Percentiles rank a stretch among this genome's conserved stretches.
These are phyloP conservation scores for Ottelia alismoides DNA, from an alignment of 106 monocot species.

Conservation along the genomic window DNA sequence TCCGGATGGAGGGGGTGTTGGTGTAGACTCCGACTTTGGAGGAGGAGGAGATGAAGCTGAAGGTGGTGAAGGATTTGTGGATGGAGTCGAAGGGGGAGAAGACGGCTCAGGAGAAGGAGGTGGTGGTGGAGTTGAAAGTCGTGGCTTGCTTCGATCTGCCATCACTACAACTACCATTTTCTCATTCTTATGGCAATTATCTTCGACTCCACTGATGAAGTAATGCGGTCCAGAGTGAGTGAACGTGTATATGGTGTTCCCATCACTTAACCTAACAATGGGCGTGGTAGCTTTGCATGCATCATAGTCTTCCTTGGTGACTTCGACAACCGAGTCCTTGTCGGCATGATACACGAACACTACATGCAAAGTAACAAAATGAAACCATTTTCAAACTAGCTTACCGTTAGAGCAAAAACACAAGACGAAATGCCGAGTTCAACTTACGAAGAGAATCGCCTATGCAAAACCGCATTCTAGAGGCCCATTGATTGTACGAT, in stretches of 20 bases:
- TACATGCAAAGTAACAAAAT: constrained; percentile 2
- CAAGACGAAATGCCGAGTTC: not conserved
- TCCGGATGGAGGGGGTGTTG: too few relatives aligned
- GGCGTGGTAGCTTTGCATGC: constrained; percentile 62
- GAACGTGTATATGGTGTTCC: constrained; percentile 18
- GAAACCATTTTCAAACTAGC: not conserved
- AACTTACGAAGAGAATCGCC: constrained; percentile 52
- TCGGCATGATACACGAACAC: constrained; percentile 46
- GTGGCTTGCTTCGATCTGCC: constrained; percentile 21
- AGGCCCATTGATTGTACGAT: constrained; percentile 68
- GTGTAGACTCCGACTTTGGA: too few relatives aligned
- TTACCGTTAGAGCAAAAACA: not conserved
- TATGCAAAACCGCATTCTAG: constrained; percentile 44
- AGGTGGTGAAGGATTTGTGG: too few relatives aligned
- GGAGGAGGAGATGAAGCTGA: too few relatives aligned
- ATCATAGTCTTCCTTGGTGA: constrained; percentile 45
- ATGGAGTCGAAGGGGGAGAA: too few relatives aligned
- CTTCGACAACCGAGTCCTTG: constrained; percentile 69
- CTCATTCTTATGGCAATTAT: constrained; percentile 53
- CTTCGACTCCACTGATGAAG: constrained; percentile 50
- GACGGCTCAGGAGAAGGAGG: too few relatives aligned
- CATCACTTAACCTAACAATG: constrained; percentile 19
- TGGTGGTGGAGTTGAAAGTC: too few relatives aligned
- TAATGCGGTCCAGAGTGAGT: constrained; percentile 33
- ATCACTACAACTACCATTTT: constrained; percentile 64